A percentile compares a stretch with the other conserved stretches of the same genome.
Evolutionary conservation across 768 basidiomycete genomes (phyloP).

Genomic region (Lactifluus hygrophoroides): DNA sequence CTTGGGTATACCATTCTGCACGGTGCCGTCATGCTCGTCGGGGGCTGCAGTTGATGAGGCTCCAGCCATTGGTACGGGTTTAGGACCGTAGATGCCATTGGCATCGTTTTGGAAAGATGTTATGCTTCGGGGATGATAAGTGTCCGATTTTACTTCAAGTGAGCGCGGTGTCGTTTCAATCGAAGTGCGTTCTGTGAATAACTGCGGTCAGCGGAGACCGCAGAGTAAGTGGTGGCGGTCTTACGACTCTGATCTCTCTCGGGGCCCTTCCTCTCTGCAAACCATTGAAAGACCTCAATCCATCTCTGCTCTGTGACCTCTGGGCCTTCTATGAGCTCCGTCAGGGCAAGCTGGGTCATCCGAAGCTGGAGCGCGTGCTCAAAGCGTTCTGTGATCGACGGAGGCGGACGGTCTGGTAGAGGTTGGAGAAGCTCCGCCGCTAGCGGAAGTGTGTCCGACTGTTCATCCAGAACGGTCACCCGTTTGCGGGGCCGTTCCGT

Average conservation of each 20-base stretch:
- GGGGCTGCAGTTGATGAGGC: neutral
- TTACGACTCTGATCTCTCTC: slow-evolving; percentile 20
- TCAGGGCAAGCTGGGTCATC: slow-evolving; percentile 75
- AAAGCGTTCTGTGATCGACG: slow-evolving; percentile 52
- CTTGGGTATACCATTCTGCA: neutral
- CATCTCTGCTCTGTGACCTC: slow-evolving; percentile 75
- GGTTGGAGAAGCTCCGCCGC: slow-evolving; percentile 37
- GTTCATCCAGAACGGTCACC: slow-evolving; percentile 26
- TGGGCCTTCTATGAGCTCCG: slow-evolving; percentile 77
- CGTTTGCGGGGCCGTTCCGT: slow-evolving; percentile 1
- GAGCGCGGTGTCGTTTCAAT: slow-evolving; percentile 16
- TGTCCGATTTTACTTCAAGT: slow-evolving; percentile 10
- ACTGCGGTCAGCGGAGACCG: neutral
- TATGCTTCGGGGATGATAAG: neutral
- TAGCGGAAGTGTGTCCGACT: slow-evolving; percentile 31
- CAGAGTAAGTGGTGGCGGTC: neutral
- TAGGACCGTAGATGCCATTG: neutral
- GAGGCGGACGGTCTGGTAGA: slow-evolving; percentile 39
- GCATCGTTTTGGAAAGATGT: neutral
- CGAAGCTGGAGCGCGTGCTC: slow-evolving; percentile 77
- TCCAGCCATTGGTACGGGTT: neutral
- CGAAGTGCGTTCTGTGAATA: slow-evolving; percentile 11
- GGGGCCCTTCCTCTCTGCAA: slow-evolving; percentile 51
- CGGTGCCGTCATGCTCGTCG: neutral
- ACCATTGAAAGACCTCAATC: slow-evolving; percentile 81